Percentiles rank a stretch among this genome's conserved stretches.
These are phyloP conservation scores for Aspergillus calidoustus DNA, from an alignment of 2,329 filamentous ascomycete species.

Conservation along the genomic window DNA sequence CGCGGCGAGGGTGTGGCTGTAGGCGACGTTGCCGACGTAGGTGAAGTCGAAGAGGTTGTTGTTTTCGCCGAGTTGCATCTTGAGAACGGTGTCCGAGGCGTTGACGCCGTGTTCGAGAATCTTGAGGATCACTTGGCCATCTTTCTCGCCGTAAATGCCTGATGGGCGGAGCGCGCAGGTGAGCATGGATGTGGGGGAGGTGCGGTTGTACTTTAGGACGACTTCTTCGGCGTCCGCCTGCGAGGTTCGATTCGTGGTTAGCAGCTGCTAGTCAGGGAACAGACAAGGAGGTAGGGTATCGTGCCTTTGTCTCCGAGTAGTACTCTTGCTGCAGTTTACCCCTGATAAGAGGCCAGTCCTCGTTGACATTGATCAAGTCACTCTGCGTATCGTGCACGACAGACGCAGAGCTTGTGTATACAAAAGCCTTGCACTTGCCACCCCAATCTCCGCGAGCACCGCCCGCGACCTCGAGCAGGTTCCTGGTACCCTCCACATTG, in stretches of 20 bases:
- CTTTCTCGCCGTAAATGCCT: constrained; percentile 89
- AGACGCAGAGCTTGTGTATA: constrained; percentile 89
- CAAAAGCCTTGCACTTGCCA: constrained; percentile 68
- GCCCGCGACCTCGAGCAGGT: constrained; percentile 70
- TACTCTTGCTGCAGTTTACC: constrained; percentile 75
- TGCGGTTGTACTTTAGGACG: constrained; percentile 75
- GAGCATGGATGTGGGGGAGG: constrained; percentile 62
- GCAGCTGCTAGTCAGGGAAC: neutral
- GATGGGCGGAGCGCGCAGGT: constrained; percentile 84
- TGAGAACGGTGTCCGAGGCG: constrained; percentile 62
- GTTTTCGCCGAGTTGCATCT: constrained; percentile 79
- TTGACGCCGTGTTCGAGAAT: constrained; percentile 73
- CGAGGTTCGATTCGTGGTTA: constrained; percentile 23
- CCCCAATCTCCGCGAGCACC: constrained; percentile 69
- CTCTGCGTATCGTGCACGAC: constrained; percentile 80
- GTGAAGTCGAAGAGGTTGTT: constrained; percentile 73
- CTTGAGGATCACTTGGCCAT: constrained; percentile 74
- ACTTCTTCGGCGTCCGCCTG: constrained; percentile 79
- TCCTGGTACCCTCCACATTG: constrained; percentile 84
- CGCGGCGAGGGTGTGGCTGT: constrained; percentile 83
- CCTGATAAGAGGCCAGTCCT: constrained; percentile 76
- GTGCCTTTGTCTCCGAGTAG: constrained; percentile 89
- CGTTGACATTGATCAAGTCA: constrained; percentile 83
- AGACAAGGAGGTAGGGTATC: constrained; percentile 12
- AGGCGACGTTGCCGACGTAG: constrained; percentile 70